Percentiles rank a stretch among this genome's conserved stretches.
phyloP scores from a whole-genome alignment of 352 stramenopile genomes.

The Phytophthora colocasiae region DNA sequence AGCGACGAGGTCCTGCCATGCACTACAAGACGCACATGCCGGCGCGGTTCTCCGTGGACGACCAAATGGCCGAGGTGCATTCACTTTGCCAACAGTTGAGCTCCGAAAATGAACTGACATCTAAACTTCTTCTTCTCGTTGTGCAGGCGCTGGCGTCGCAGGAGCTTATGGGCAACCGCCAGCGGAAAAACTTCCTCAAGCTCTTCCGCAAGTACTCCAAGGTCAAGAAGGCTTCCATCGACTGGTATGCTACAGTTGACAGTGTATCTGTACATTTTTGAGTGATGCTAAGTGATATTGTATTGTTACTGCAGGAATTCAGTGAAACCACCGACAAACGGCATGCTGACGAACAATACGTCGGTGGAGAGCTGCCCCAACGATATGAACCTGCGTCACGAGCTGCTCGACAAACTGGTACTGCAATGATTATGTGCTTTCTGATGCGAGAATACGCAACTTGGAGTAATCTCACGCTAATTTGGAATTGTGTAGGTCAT shows the following conservation, averaged over 20 bases:
- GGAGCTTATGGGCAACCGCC: slow-evolving; percentile 80
- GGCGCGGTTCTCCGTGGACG: slow-evolving; percentile 84
- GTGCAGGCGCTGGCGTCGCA: slow-evolving; percentile 72
- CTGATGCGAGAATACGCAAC: neutral
- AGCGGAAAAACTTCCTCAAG: slow-evolving; percentile 91
- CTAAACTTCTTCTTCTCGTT: neutral
- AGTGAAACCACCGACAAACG: slow-evolving; percentile 76
- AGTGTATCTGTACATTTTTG: neutral
- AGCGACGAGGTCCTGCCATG: slow-evolving; percentile 44
- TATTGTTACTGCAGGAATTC: slow-evolving; percentile 57
- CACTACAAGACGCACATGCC: slow-evolving; percentile 91
- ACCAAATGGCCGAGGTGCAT: slow-evolving; percentile 87
- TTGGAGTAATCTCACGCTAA: slow-evolving; percentile 19
- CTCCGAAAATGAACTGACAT: slow-evolving; percentile 4
- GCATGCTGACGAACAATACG: slow-evolving; percentile 76
- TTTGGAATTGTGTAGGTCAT: slow-evolving; percentile 75
- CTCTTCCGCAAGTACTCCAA: slow-evolving; percentile 91
- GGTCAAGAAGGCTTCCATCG: slow-evolving; percentile 81
- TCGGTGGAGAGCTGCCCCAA: slow-evolving; percentile 90
- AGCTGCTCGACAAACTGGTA: slow-evolving; percentile 96
- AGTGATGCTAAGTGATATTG: neutral
- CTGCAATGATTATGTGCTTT: neutral
- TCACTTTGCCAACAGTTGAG: neutral
- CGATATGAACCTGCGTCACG: slow-evolving; percentile 93
- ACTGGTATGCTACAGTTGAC: slow-evolving; percentile 65